phyloP scores from a whole-genome alignment of 257 asterid genomes.

The Prunella vulgaris region DNA sequence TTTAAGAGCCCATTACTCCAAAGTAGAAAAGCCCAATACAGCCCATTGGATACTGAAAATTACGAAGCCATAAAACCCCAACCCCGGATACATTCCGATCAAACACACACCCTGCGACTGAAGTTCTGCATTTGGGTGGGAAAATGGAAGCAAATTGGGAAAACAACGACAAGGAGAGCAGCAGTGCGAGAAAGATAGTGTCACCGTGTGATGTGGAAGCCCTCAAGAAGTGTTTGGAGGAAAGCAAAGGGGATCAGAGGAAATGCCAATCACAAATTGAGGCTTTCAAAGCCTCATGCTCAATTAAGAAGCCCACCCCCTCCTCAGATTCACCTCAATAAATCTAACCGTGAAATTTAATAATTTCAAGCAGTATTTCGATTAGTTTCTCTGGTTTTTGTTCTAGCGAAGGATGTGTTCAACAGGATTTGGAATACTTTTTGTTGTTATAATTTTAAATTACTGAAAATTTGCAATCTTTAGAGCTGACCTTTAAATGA shows the following conservation, averaged over 20 bases:
- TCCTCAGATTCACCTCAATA: slow-evolving; percentile 23
- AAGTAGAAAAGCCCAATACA: too few species aligned
- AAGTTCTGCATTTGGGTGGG: neutral
- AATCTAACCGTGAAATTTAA: slow-evolving; percentile 6
- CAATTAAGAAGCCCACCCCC: slow-evolving; percentile 35
- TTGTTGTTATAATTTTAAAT: neutral
- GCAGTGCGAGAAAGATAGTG: slow-evolving; percentile 24
- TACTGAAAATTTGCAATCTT: neutral
- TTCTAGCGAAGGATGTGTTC: neutral
- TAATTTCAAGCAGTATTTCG: neutral
- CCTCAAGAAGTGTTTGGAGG: slow-evolving; percentile 63
- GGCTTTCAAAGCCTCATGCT: slow-evolving; percentile 60
- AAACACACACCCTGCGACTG: neutral
- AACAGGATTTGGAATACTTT: neutral
- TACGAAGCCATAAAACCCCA: neutral
- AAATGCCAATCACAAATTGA: slow-evolving; percentile 66
- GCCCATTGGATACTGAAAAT: neutral
- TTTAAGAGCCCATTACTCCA: neutral
- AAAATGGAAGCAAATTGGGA: slow-evolving; percentile 28
- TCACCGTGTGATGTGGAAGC: slow-evolving; percentile 58
- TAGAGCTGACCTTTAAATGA: neutral
- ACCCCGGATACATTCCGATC: neutral
- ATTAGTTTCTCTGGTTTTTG: neutral
- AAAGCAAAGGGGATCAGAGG: slow-evolving; percentile 51
- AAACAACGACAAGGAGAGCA: slow-evolving; percentile 26